Evolutionary conservation across 148 eudicot species (phyloP), one percentile per base, ranked within the genome.

Genomic region (Rhododendron henanense): DNA sequence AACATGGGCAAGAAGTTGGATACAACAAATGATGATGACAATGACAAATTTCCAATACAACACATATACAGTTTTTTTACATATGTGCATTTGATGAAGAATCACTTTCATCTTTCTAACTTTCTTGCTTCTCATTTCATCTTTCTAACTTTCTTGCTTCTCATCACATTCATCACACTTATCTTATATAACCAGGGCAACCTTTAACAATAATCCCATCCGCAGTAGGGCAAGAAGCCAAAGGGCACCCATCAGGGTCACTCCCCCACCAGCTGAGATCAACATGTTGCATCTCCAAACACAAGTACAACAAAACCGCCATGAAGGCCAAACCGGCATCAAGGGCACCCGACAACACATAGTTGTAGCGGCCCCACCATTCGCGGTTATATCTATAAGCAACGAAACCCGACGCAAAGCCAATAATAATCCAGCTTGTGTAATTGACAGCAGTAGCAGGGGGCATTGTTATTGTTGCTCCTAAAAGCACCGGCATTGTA

Each of bases 251-350:
- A 74, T 94, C 99, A 0, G 89, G 44, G 2, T 85, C 88, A 44
- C 90, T 92, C 41, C 98, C 99, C 97, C 96, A 94, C 99, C 99
- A 96, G 39, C 85, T 86, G 5, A 95, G 85, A 53, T 92, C 88
- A 83, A 92, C 87, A 61, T 90, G 86, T 16, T 85, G 86, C 89
- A 85, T 87, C 48, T 92, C 96, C 85, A 96, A 81, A 78, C 91
- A 87, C 81, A 95, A 91, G 83, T 92, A 95, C 51, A 95, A 50
- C 69, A 93, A 84, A 21, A 96, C 93, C 0, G 95, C 97, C 97
- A 96, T 95, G 67, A 96, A 95, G 16, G 98, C 98, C 1, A 96
- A 90, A 19, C 99, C 98, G 3, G 97, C 97, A 87, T 96, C 98
- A 2, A 96, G 93, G 0, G 96, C 95, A 18, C 95, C 99, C 0